Evolutionary conservation across 768 basidiomycete species (phyloP), one percentile per base, ranked within the genome.

Genomic region (Lactifluus pinguis): DNA sequence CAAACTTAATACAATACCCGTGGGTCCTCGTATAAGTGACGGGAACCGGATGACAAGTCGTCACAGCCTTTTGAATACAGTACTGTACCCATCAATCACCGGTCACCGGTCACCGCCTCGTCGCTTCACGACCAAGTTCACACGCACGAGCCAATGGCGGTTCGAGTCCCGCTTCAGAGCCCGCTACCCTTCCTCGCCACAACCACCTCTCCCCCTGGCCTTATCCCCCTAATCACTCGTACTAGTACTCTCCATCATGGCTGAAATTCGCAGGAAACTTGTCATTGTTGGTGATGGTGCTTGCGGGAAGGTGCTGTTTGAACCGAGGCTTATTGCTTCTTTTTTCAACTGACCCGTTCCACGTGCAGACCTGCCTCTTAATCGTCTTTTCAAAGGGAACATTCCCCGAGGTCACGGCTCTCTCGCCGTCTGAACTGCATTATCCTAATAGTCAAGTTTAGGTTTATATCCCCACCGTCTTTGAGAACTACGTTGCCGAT

Each of bases 391-490:
- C 91, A 65, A 94, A 95, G 79, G 92, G 92, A 68, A 94, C 91
- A 45, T 95, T 95, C 83, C 92, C 93, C 45, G 93, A 94, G 85
- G 92, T 93, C 73, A 19, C 52, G 57, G 21, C 2, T 50, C 49
- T 38, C 3, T n/a, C 17, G 41, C n/a, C 1, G 30, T 50, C 48
- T 52, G 32, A 38, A 55, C 14, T 30, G 36, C 19, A 34, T 52
- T 11, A 47, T 41, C 57, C 61, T 58, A 14, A 61, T 30, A 38
- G 14, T 30, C 25, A 9, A 57, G 0, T 29, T 10, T 67, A 98
- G 95, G 97, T 98, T 68, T 98, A 98, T 72, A 94, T 98, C 65
- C 97, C 97, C 53, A 99, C 97, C 61, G 97, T 99, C 54, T 99
- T 98, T 68, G 97, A 99, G 82, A 98, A 98, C 84, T 97, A 98